Conservation (phyloP, 371 early-diverging fungal species). For the Saksenaea vasiformis region DNA sequence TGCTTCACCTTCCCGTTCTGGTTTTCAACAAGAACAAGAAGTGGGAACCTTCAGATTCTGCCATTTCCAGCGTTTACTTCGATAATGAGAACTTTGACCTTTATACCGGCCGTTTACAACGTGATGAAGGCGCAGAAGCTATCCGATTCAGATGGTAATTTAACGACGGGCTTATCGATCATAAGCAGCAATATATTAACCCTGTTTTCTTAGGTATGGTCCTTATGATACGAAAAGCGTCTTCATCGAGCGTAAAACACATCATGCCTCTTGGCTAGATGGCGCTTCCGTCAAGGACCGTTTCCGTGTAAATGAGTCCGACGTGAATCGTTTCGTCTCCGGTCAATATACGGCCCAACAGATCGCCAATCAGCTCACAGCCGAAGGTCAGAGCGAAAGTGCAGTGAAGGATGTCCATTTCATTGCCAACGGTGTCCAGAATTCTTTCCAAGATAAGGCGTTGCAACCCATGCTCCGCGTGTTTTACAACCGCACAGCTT, state of each 20-base stretch:
- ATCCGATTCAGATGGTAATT: conserved; percentile 89
- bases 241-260: conserved; percentile 91
- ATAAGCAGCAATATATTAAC: too few species aligned
- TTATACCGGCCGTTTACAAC: conserved; percentile 83
- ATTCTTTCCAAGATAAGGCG: conserved; percentile 64
- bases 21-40: conserved; percentile 46
- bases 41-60: conserved; percentile 32
- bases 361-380: conserved; percentile 78
- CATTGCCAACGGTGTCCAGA: conserved; percentile 73
- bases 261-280: conserved; percentile 90
- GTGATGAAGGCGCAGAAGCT: conserved; percentile 86
- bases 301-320: conserved; percentile 43
- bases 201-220: conserved; percentile 40
- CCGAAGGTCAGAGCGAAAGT: conserved; percentile 60
- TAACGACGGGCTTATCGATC: too few species aligned
- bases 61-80: conserved; percentile 90
- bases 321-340: conserved; percentile 45
- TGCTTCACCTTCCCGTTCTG: conserved; percentile 88
- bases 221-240: conserved; percentile 66
- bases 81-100: conserved; percentile 86
- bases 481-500: conserved; percentile 95
- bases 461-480: conserved; percentile 83
- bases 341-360: conserved; percentile 87
- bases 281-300: conserved; percentile 74
- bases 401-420: conserved; percentile 68